Conservation (phyloP, 345 rosid genomes). For the Sonneratia caseolaris region DNA sequence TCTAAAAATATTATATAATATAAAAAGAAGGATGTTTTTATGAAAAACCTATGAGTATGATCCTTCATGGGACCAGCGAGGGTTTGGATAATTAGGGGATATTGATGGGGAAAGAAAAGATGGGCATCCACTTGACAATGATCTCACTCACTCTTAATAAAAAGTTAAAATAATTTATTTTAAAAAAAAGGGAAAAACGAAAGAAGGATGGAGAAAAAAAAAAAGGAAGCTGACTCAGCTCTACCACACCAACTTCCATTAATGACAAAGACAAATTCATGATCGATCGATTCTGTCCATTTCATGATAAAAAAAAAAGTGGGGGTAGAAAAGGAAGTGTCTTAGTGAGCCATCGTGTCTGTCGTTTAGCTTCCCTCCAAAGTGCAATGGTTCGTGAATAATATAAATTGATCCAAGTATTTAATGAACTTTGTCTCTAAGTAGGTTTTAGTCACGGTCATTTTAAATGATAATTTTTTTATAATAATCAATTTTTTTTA, state of each 20-base stretch:
- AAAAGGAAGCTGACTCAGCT: conserved; percentile 18
- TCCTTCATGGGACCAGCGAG: background rate
- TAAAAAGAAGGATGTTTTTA: too few relatives aligned
- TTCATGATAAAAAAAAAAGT: background rate
- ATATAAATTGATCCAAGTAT: too few relatives aligned
- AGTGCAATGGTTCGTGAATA: background rate
- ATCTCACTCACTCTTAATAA: background rate
- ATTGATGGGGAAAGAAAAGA: conserved; percentile 5
- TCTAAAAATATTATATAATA: too few relatives aligned
- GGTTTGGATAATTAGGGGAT: background rate
- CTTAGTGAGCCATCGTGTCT: background rate
- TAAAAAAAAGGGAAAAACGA: too few relatives aligned
- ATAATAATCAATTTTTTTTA: too few relatives aligned
- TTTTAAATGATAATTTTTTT: too few relatives aligned
- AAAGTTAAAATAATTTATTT: too few relatives aligned
- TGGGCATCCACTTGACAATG: conserved; percentile 13
- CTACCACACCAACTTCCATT: conserved; percentile 11
- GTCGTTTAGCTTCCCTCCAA: background rate
- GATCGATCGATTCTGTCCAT: background rate
- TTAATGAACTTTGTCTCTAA: too few relatives aligned
- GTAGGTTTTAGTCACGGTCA: too few relatives aligned
- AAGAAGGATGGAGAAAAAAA: background rate
- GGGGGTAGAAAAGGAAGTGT: too few relatives aligned
- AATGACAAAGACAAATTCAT: background rate
- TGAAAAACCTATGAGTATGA: background rate